Conservation (phyloP, 2,329 filamentous ascomycete species). For the Rhinocladiella similis region DNA sequence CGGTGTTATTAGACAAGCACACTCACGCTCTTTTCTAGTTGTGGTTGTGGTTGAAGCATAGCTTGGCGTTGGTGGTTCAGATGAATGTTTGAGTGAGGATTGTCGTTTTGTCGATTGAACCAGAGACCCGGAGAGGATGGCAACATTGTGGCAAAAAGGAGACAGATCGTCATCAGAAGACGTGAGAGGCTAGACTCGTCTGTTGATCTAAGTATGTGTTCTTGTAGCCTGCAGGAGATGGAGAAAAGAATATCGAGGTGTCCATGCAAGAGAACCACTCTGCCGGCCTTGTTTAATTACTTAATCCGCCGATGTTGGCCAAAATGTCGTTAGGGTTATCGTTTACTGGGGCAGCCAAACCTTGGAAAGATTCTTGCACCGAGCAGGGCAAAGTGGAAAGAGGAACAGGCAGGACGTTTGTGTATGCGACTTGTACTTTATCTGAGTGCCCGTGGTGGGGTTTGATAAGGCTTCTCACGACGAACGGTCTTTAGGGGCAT, state of each 20-base stretch:
- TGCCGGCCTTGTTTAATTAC: no score
- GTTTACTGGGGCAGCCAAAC: not conserved
- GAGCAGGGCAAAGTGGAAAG: no score
- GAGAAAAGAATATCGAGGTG: no score
- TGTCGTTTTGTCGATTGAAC: not conserved
- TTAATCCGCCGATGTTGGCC: no score
- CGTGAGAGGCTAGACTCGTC: no score
- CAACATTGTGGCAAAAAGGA: not conserved
- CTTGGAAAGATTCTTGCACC: not conserved
- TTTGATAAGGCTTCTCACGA: not conserved
- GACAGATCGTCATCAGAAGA: no score
- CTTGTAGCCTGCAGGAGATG: no score
- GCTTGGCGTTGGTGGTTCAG: conserved; percentile 2
- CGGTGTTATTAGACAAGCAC: conserved; percentile 2
- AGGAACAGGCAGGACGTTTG: not conserved
- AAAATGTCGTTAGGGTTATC: not conserved
- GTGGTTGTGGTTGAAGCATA: not conserved
- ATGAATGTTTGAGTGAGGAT: not conserved
- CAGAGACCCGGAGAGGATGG: not conserved
- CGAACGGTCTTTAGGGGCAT: no score
- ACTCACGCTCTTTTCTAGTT: not conserved
- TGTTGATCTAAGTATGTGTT: no score
- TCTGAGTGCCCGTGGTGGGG: no score
- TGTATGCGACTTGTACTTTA: no score
- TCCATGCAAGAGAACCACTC: no score